Evolutionary conservation across 306 rosid genomes (phyloP), one percentile per base, ranked within the genome.

Genomic region (Abrus pulchellus): DNA sequence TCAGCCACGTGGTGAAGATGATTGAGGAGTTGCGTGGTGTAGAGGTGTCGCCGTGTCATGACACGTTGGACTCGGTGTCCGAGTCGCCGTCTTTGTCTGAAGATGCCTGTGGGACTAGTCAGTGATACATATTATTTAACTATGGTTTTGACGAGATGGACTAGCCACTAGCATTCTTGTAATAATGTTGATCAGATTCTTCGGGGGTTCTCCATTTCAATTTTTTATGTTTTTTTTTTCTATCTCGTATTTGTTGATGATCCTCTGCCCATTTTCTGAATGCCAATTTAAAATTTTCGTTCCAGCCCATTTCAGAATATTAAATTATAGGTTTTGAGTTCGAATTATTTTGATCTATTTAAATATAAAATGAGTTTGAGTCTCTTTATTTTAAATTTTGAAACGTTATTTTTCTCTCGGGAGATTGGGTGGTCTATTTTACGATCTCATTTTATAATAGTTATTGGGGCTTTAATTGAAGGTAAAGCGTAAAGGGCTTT

Each of bases 11-110:
- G 40, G 82, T 93, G 48, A 91, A 88, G 90, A 90, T 95, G 98
- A 95, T 95, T 2, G 98, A 95, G 32, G 98, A 95, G 74, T 85
- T 95, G 30, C 92, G 97, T n/a, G 99, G 98, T 34, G 85, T 85
- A 41, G 90, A 90, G 66, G 89, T 73, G 65, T 94, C 99, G 0
- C 99, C 97, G 30, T 67, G 82, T 74, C 97, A 86, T 62, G 98
- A 93, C 75, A 81, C 83, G 6, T 60, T 71, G 74, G 97, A 90
- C 49, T 94, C 97, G 2, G 89, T 83, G 55, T 88, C 98, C 0
- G 97, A 92, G 28, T 94, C 97, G 13, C 97, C 98, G 7, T 89
- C 97, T 5, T 54, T 92, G 82, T 94, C 97, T 0, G 97, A 94
- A 86, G 96, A 88, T 40, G 90, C 94, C 0, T 80, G 90, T 54